Percentiles rank a stretch among this genome's conserved stretches.
phyloP scores from a whole-genome alignment of 495 filamentous ascomycete genomes.

The Copromyces sp. region DNA sequence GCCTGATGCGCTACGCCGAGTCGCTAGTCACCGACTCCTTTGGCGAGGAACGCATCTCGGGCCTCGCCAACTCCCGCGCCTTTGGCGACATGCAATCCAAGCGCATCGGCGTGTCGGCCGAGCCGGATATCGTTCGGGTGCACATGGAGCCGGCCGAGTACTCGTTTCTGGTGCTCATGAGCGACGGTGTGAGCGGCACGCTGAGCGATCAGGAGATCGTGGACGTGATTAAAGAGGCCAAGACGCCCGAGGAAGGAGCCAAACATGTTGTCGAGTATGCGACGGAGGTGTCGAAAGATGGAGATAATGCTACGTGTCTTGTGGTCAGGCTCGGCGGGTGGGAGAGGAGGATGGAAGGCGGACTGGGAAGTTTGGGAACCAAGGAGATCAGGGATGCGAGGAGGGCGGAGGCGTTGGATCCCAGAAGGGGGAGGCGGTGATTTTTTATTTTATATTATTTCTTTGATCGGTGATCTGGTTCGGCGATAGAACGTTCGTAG shows the following conservation, averaged over 20 bases:
- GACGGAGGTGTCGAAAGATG: slow-evolving; percentile 69
- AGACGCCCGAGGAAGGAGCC: slow-evolving; percentile 78
- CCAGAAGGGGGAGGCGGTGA: slow-evolving; percentile 51
- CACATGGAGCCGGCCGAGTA: slow-evolving; percentile 75
- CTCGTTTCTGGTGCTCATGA: slow-evolving; percentile 76
- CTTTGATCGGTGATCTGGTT: neutral
- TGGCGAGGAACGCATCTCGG: slow-evolving; percentile 90
- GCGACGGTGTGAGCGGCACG: slow-evolving; percentile 76
- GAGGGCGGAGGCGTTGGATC: slow-evolving; percentile 73
- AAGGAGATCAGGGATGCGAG: slow-evolving; percentile 83
- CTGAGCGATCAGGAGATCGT: slow-evolving; percentile 88
- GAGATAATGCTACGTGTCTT: slow-evolving; percentile 92
- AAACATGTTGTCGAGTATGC: slow-evolving; percentile 73
- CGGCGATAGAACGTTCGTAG: neutral
- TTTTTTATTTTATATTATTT: neutral
- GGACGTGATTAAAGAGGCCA: slow-evolving; percentile 87
- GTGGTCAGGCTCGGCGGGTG: slow-evolving; percentile 88
- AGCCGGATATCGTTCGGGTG: slow-evolving; percentile 70
- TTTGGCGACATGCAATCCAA: slow-evolving; percentile 91
- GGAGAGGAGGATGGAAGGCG: slow-evolving; percentile 85
- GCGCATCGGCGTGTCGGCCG: slow-evolving; percentile 84
- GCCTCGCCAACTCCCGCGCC: slow-evolving; percentile 84
- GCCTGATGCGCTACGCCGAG: slow-evolving; percentile 67
- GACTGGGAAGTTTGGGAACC: slow-evolving; percentile 78
- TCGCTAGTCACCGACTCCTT: slow-evolving; percentile 92